Percentiles rank a stretch among this genome's conserved stretches.
Evolutionary conservation across 2,329 filamentous ascomycete species (phyloP).

Genomic region (Lachnellula cervina): DNA sequence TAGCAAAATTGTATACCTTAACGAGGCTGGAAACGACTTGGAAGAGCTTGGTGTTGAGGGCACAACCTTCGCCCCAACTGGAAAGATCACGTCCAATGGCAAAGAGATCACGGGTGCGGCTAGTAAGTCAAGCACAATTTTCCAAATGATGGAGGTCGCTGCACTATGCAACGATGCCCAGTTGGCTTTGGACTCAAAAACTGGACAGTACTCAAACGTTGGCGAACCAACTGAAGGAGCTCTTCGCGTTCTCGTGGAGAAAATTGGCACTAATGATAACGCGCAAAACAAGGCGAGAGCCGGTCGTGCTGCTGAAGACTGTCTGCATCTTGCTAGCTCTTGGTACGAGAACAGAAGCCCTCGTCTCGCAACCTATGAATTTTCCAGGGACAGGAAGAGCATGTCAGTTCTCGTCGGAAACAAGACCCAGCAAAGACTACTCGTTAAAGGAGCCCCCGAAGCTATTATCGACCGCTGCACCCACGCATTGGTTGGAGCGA

Average conservation of each 20-base stretch:
- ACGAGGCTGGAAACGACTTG: conserved; percentile 65
- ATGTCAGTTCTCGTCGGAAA: conserved; percentile 91
- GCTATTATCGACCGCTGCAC: conserved; percentile 90
- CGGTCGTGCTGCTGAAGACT: conserved; percentile 47
- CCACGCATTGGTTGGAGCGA: conserved; percentile 68
- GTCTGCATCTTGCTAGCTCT: conserved; percentile 75
- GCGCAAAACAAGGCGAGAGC: conserved; percentile 46
- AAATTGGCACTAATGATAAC: conserved; percentile 68
- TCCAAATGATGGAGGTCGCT: conserved; percentile 68
- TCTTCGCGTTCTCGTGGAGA: conserved; percentile 84
- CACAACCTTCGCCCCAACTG: conserved; percentile 84
- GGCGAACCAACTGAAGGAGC: conserved; percentile 96
- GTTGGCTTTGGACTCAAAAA: conserved; percentile 75
- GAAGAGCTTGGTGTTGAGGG: conserved; percentile 88
- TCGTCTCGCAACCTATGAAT: conserved; percentile 85
- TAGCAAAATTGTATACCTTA: conserved; percentile 82
- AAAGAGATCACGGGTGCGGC: conserved; percentile 64
- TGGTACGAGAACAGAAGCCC: conserved; percentile 74
- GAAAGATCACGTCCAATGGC: conserved; percentile 65
- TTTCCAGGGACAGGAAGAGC: conserved; percentile 96
- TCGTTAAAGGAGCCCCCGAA: conserved; percentile 96
- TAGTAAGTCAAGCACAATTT: conserved; percentile 68
- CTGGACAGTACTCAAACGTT: conserved; percentile 70
- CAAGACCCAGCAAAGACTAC: conserved; percentile 67
- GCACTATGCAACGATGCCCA: conserved; percentile 85